Percentiles rank a stretch among this genome's conserved stretches.
These are phyloP conservation scores for Hirschfeldia incana DNA, from an alignment of 345 rosid genomes.

Conservation along the genomic window DNA sequence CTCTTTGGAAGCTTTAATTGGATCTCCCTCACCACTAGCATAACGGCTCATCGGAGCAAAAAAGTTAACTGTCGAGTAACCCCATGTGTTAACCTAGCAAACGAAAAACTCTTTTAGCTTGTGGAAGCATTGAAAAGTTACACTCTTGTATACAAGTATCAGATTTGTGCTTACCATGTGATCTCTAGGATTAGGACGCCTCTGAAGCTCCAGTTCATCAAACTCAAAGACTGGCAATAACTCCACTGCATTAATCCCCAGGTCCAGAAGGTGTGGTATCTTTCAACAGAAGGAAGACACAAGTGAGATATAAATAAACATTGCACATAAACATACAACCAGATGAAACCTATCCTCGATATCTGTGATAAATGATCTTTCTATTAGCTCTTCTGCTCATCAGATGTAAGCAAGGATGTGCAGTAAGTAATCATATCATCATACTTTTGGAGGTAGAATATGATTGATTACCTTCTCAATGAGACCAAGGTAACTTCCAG, in stretches of 20 bases:
- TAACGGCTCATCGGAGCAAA: conserved; percentile 97
- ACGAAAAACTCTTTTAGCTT: conserved; percentile 3
- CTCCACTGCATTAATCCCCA: conserved; percentile 94
- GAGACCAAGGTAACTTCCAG: conserved; percentile 85
- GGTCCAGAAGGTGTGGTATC: conserved; percentile 91
- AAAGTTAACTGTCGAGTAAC: conserved; percentile 95
- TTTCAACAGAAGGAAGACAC: conserved; percentile 35
- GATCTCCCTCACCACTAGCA: conserved; percentile 85
- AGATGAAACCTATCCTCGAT: background rate
- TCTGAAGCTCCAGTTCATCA: conserved; percentile 91
- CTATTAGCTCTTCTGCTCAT: conserved; percentile 5
- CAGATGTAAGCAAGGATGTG: background rate
- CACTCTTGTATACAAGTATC: background rate
- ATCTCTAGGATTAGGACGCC: conserved; percentile 85
- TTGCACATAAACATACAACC: conserved; percentile 16
- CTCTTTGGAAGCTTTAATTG: conserved; percentile 73
- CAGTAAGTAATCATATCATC: background rate
- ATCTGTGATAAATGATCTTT: background rate
- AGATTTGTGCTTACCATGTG: conserved; percentile 63
- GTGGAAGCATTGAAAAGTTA: background rate
- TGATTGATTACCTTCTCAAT: conserved; percentile 68
- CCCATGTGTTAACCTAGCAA: conserved; percentile 90
- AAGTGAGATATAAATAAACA: conserved; percentile 30
- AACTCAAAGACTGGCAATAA: conserved; percentile 87
- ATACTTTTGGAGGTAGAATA: background rate